Evolutionary conservation across 1,284 basidiomycete species (phyloP).

Genomic region (Cutaneotrichosporon spelunceum): DNA sequence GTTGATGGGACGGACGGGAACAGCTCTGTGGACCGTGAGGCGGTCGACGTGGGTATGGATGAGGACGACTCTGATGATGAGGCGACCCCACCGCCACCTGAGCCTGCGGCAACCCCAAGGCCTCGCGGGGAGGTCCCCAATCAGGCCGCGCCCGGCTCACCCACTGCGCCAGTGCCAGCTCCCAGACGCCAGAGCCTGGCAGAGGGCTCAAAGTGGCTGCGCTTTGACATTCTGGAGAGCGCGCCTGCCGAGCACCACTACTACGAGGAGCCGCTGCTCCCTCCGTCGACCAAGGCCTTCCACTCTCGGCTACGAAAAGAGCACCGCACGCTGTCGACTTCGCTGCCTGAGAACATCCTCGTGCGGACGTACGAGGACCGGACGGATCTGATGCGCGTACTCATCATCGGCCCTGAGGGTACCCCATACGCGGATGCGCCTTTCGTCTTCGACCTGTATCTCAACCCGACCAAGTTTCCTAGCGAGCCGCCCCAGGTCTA

Average conservation of each 20-base stretch:
- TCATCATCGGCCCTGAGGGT: slow-evolving; percentile 89
- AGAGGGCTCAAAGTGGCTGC: slow-evolving; percentile 58
- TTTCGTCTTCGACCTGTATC: slow-evolving; percentile 90
- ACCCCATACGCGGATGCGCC: slow-evolving; percentile 92
- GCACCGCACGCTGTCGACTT: slow-evolving; percentile 72
- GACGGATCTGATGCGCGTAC: slow-evolving; percentile 74
- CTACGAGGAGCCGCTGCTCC: slow-evolving; percentile 54
- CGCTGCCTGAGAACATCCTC: slow-evolving; percentile 61
- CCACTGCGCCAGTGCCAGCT: neutral
- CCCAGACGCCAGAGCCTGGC: slow-evolving; percentile 10
- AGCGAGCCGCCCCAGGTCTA: slow-evolving; percentile 80
- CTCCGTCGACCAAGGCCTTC: slow-evolving; percentile 68
- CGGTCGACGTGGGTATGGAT: slow-evolving; percentile 14
- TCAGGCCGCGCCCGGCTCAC: slow-evolving; percentile 15
- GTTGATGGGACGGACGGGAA: slow-evolving; percentile 22
- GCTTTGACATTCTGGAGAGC: slow-evolving; percentile 70
- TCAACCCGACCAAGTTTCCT: slow-evolving; percentile 78
- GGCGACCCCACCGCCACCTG: neutral
- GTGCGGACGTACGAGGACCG: slow-evolving; percentile 65
- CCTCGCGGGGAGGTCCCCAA: neutral
- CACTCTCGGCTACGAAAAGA: slow-evolving; percentile 72
- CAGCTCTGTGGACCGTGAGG: slow-evolving; percentile 24
- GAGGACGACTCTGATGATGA: slow-evolving; percentile 1
- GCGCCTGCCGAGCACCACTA: slow-evolving; percentile 79
- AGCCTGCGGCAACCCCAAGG: neutral